Evolutionary conservation across 768 basidiomycete species (phyloP).

Genomic region (Leccinellum luteum): DNA sequence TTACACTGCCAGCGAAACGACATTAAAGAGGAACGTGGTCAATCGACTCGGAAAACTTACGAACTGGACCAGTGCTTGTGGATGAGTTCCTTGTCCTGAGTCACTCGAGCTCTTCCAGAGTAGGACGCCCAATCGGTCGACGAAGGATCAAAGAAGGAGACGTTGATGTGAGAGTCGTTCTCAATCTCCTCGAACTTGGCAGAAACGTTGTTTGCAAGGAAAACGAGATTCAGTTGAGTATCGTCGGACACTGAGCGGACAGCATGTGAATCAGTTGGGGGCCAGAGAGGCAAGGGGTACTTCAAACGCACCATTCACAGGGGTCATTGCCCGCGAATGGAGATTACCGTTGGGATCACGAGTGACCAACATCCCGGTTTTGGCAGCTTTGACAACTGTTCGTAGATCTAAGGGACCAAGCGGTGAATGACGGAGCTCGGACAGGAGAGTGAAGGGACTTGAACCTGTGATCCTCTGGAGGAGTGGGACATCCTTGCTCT

Average conservation of each 20-base stretch:
- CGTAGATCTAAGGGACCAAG: conserved; percentile 49
- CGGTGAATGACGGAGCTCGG: not conserved
- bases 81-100: conserved; percentile 59
- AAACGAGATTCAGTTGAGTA: conserved; percentile 55
- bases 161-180: conserved; percentile 75
- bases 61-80: conserved; percentile 60
- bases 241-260: conserved; percentile 40
- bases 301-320: conserved; percentile 52
- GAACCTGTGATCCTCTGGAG: conserved; percentile 67
- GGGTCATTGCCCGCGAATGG: conserved; percentile 81
- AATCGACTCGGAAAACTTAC: conserved; percentile 31
- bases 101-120: conserved; percentile 67
- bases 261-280: not conserved
- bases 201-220: conserved; percentile 72
- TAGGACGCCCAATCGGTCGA: conserved; percentile 81
- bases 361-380: conserved; percentile 77
- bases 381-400: conserved; percentile 57
- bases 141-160: conserved; percentile 67
- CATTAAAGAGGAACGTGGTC: not conserved
- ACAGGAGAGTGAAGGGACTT: not conserved
- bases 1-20: conserved; percentile 38
- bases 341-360: conserved; percentile 62
- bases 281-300: not conserved
- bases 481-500: conserved; percentile 53
- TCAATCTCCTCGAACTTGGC: conserved; percentile 76